phyloP scores from a whole-genome alignment of 1,284 basidiomycete genomes.

The Apiotrichum mycotoxinovorans region DNA sequence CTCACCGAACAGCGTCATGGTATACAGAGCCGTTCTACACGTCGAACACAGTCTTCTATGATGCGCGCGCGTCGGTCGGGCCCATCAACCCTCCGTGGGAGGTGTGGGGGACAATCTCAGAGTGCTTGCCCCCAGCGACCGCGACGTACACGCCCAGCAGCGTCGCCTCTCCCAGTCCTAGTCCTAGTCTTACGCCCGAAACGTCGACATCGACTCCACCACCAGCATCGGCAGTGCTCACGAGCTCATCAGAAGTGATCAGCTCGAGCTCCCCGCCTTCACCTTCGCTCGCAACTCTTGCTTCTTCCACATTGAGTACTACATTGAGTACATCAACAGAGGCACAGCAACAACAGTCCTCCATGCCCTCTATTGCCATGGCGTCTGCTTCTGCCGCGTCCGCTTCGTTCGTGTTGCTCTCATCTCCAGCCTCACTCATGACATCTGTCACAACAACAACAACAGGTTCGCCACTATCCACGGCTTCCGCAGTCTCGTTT shows the following conservation, averaged over 20 bases:
- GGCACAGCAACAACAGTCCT: background rate
- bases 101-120: slow-evolving; percentile 19
- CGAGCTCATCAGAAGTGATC: background rate
- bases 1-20: slow-evolving; percentile 22
- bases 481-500: background rate
- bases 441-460: too few species aligned
- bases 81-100: slow-evolving; percentile 33
- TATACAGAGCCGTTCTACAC: slow-evolving; percentile 39
- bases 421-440: too few species aligned
- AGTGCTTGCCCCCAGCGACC: background rate
- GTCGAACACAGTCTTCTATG: slow-evolving; percentile 23
- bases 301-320: background rate
- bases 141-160: background rate
- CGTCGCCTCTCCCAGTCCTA: too few species aligned
- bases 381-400: background rate
- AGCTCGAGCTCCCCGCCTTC: too few species aligned
- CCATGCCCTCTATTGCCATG: background rate
- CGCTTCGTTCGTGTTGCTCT: too few species aligned
- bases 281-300: background rate
- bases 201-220: background rate
- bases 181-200: slow-evolving; percentile 2
- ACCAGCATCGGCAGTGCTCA: background rate
- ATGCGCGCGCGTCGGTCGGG: slow-evolving; percentile 29
- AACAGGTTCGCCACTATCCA: background rate
- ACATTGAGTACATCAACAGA: background rate